Percentiles rank a stretch among this genome's conserved stretches.
These are phyloP conservation scores for Triticum urartu DNA, from an alignment of 176 grass and related monocot genomes.

Conservation along the genomic window DNA sequence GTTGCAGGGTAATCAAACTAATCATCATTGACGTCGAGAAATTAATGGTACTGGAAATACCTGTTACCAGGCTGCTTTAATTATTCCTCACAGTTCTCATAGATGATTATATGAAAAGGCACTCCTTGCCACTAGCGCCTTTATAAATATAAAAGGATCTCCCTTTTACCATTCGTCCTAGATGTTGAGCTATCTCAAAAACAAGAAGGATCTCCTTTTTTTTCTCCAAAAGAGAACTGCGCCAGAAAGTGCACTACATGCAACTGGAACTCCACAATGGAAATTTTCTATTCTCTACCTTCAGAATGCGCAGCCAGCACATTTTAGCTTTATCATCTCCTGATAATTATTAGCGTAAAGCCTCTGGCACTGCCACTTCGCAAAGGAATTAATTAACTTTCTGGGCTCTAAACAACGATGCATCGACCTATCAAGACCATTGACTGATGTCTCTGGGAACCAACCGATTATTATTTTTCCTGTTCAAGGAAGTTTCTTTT, in stretches of 20 bases:
- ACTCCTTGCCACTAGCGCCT: background rate
- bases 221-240: background rate
- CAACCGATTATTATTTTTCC: background rate
- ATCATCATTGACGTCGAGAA: background rate
- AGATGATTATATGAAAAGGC: slow-evolving; percentile 8
- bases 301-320: background rate
- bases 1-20: background rate
- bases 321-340: slow-evolving; percentile 15
- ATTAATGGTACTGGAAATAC: background rate
- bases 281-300: slow-evolving; percentile 25
- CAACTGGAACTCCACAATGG: slow-evolving; percentile 34
- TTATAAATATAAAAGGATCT: background rate
- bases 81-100: background rate
- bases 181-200: too few species aligned
- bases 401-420: slow-evolving; percentile 1
- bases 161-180: too few species aligned
- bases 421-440: slow-evolving; percentile 11
- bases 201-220: background rate
- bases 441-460: slow-evolving; percentile 24
- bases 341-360: slow-evolving; percentile 31
- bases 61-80: background rate
- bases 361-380: slow-evolving; percentile 12
- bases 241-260: background rate
- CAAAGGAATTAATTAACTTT: slow-evolving; percentile 45
- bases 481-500: too few species aligned